These are phyloP conservation scores for Dipteronia dyeriana DNA, from an alignment of 345 rosid genomes.

Conservation along the genomic window DNA sequence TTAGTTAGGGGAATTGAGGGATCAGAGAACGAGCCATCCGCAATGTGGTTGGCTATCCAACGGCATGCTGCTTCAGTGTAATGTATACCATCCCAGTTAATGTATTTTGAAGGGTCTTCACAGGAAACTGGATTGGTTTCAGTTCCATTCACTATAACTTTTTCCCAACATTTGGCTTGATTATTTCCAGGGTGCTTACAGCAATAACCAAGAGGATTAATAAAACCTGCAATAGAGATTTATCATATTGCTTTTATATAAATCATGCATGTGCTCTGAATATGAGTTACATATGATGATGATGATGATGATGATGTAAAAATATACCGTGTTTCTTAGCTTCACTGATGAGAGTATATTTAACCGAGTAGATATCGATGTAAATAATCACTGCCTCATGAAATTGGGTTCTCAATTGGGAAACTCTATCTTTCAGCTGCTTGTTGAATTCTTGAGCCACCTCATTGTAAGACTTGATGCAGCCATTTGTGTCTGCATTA, in stretches of 20 bases:
- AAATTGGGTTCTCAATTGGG: conserved; percentile 31
- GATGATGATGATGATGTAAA: background rate
- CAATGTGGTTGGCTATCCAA: conserved; percentile 30
- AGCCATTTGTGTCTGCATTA: conserved; percentile 33
- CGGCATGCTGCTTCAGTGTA: conserved; percentile 38
- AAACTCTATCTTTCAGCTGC: conserved; percentile 28
- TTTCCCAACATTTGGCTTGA: conserved; percentile 26
- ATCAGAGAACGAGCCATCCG: conserved; percentile 35
- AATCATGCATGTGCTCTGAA: background rate
- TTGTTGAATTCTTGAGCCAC: conserved; percentile 38
- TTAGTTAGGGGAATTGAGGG: conserved; percentile 27
- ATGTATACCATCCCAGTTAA: conserved; percentile 43
- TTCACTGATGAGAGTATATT: conserved; percentile 31
- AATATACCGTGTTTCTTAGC: conserved; percentile 32
- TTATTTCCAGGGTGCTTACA: conserved; percentile 29
- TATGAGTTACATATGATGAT: background rate
- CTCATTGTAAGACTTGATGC: conserved; percentile 34
- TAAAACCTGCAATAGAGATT: conserved; percentile 27
- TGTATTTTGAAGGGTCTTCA: conserved; percentile 27
- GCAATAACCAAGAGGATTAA: conserved; percentile 23
- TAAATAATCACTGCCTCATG: conserved; percentile 30
- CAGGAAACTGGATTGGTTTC: conserved; percentile 14
- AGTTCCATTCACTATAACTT: conserved; percentile 25
- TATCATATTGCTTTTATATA: background rate
- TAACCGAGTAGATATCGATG: conserved; percentile 41